These are phyloP conservation scores for Fraxinus quadrangulata DNA, from an alignment of 257 asterid species.

Conservation along the genomic window DNA sequence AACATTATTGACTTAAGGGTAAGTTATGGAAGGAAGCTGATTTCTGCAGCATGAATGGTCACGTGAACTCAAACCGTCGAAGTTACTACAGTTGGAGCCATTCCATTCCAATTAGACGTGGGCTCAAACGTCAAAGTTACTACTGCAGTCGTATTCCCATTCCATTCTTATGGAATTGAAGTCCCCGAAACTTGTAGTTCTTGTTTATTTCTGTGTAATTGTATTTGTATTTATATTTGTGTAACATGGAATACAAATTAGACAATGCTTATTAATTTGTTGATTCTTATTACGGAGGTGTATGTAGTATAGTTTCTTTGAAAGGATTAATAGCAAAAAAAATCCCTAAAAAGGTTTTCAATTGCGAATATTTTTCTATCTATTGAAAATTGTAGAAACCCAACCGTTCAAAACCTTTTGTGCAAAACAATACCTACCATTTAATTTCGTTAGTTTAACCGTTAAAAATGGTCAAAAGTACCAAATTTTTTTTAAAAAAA, in stretches of 20 bases:
- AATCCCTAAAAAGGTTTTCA: too few relatives aligned
- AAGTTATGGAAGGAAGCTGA: conserved; percentile 37
- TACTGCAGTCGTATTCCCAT: conserved; percentile 23
- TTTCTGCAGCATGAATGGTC: conserved; percentile 27
- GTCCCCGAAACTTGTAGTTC: conserved; percentile 64
- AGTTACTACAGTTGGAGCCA: conserved; percentile 39
- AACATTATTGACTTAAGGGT: conserved; percentile 51
- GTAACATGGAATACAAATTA: conserved; percentile 50
- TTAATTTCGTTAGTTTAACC: too few relatives aligned
- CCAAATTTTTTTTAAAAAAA: too few relatives aligned
- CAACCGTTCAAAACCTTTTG: too few relatives aligned
- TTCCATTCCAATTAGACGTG: neutral
- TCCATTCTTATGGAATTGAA: conserved; percentile 51
- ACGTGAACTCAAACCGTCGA: conserved; percentile 35
- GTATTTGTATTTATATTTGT: conserved; percentile 44
- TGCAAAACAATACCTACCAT: too few relatives aligned
- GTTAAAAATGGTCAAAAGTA: too few relatives aligned
- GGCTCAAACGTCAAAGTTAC: conserved; percentile 33
- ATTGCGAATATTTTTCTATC: too few relatives aligned
- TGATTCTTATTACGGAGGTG: conserved; percentile 41
- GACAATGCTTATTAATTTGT: conserved; percentile 53
- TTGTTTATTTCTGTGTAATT: conserved; percentile 53
- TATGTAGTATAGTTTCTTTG: conserved; percentile 22
- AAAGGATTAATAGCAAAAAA: neutral
- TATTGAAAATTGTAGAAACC: too few relatives aligned